A percentile compares a stretch with the other conserved stretches of the same genome.
phyloP scores from a whole-genome alignment of 148 eudicot species.

The Agrostemma githago region DNA sequence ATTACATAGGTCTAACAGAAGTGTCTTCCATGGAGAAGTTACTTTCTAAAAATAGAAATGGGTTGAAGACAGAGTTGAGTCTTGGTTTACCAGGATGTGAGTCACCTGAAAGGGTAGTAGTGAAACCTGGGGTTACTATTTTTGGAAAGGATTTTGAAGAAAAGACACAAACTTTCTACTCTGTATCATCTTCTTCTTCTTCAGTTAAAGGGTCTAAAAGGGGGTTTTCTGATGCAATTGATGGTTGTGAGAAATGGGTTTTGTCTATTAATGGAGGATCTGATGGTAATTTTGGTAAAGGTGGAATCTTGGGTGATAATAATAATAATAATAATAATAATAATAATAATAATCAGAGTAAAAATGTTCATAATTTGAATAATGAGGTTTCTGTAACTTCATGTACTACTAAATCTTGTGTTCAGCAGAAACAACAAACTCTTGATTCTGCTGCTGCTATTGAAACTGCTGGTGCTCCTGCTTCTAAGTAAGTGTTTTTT shows the following conservation, averaged over 20 bases:
- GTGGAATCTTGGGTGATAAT: slow-evolving; percentile 17
- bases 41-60: slow-evolving; percentile 18
- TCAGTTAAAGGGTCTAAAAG: slow-evolving; percentile 32
- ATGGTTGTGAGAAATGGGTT: slow-evolving; percentile 33
- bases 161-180: slow-evolving; percentile 22
- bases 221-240: slow-evolving; percentile 29
- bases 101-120: slow-evolving; percentile 25
- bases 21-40: slow-evolving; percentile 37
- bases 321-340: not conserved
- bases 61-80: slow-evolving; percentile 31
- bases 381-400: slow-evolving; percentile 18
- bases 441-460: slow-evolving; percentile 19
- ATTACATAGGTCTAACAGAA: slow-evolving; percentile 62
- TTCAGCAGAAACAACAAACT: slow-evolving; percentile 14
- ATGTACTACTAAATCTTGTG: slow-evolving; percentile 20
- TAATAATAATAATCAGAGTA: not conserved
- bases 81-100: slow-evolving; percentile 34
- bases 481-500: slow-evolving; percentile 25
- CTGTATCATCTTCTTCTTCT: not conserved
- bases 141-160: slow-evolving; percentile 35
- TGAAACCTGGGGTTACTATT: slow-evolving; percentile 28
- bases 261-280: slow-evolving; percentile 26
- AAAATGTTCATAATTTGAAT: slow-evolving; percentile 8
- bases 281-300: slow-evolving; percentile 25
- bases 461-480: slow-evolving; percentile 25